Evolutionary conservation across 768 basidiomycete species (phyloP).

Genomic region (Suillus discolor): DNA sequence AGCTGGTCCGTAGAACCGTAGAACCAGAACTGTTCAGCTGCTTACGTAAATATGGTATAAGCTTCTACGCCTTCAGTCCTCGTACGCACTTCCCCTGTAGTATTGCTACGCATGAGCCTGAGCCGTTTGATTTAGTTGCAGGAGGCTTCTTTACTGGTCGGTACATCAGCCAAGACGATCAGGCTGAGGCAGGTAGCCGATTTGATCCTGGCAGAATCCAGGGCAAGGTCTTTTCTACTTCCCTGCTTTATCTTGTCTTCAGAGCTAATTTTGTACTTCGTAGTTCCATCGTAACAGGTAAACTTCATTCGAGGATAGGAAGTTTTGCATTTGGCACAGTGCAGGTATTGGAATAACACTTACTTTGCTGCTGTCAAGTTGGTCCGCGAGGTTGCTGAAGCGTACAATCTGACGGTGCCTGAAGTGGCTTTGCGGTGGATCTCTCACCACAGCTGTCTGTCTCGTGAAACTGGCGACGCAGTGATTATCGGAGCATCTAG

Average conservation of each 20-base stretch:
- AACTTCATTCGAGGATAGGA: constrained; percentile 24
- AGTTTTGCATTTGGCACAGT: constrained; percentile 7
- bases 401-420: constrained; percentile 43
- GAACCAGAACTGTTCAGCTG: constrained; percentile 24
- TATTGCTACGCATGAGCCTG: neutral
- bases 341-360: constrained; percentile 55
- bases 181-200: constrained; percentile 53
- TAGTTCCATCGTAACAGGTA: constrained; percentile 44
- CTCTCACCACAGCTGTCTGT: constrained; percentile 51
- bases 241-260: neutral
- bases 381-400: constrained; percentile 53
- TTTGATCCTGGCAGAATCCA: constrained; percentile 51
- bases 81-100: constrained; percentile 19
- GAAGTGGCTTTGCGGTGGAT: constrained; percentile 54
- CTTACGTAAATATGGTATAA: constrained; percentile 29
- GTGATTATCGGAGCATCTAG: constrained; percentile 51
- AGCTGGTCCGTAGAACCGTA: neutral
- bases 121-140: constrained; percentile 25
- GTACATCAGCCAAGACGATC: constrained; percentile 36
- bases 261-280: neutral
- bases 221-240: constrained; percentile 42
- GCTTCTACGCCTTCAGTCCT: constrained; percentile 38
- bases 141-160: constrained; percentile 46
- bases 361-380: constrained; percentile 52
- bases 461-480: constrained; percentile 42